Evolutionary conservation across 208 protist genomes (phyloP).

Genomic region (Wallacemonas sp.): DNA sequence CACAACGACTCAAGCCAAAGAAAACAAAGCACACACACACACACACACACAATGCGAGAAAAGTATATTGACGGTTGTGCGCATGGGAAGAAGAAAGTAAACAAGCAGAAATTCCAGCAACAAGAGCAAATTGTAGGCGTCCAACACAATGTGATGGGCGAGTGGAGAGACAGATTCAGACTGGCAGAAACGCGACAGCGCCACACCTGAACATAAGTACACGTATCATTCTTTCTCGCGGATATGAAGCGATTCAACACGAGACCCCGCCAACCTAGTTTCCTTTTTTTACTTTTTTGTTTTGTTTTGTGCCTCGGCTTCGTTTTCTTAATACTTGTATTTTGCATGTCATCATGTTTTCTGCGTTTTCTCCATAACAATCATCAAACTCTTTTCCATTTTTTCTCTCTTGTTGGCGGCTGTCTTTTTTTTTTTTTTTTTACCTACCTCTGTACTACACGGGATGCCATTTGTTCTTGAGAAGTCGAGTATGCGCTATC

Average conservation of each 20-base stretch:
- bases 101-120: too few species aligned
- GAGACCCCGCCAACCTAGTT: constrained; percentile 8
- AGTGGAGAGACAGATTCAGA: not conserved
- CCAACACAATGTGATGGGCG: not conserved
- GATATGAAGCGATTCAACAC: constrained; percentile 34
- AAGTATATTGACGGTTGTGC: too few species aligned
- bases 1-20: too few species aligned
- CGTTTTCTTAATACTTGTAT: constrained; percentile 18
- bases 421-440: constrained; percentile 22
- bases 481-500: not conserved
- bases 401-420: constrained; percentile 13
- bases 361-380: constrained; percentile 8
- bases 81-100: too few species aligned
- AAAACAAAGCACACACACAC: too few species aligned
- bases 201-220: constrained; percentile 6
- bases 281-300: constrained; percentile 20
- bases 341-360: constrained; percentile 14
- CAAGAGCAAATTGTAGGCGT: too few species aligned
- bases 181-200: not conserved
- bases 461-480: not conserved
- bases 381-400: constrained; percentile 20
- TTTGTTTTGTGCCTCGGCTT: constrained; percentile 7
- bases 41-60: too few species aligned
- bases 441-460: not conserved
- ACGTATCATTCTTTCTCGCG: constrained; percentile 23